Evolutionary conservation across 257 asterid genomes (phyloP).

Genomic region (Mitragyna speciosa): DNA sequence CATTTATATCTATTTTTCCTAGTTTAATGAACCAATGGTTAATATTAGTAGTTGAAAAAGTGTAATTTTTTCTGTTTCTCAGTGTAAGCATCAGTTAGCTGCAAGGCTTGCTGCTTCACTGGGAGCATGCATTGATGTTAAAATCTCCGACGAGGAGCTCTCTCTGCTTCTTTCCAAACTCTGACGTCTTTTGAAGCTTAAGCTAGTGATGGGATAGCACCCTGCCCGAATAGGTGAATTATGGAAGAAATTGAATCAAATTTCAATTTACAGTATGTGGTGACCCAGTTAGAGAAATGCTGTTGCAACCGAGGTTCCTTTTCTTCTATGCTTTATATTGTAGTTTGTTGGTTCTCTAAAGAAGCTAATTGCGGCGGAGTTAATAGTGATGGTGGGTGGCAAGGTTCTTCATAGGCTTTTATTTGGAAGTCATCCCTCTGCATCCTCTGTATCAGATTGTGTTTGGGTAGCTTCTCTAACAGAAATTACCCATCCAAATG

Average conservation of each 20-base stretch:
- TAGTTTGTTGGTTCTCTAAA: background rate
- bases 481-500: too few species aligned
- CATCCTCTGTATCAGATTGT: too few species aligned
- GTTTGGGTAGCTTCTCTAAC: too few species aligned
- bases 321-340: background rate
- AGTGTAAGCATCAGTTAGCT: slow-evolving; percentile 98
- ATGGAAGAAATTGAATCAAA: background rate
- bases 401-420: background rate
- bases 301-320: background rate
- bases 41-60: background rate
- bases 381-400: background rate
- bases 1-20: background rate
- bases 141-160: slow-evolving; percentile 77
- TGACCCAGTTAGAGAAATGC: background rate
- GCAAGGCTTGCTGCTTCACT: slow-evolving; percentile 80
- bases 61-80: slow-evolving; percentile 14
- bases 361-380: background rate
- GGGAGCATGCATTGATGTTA: slow-evolving; percentile 53
- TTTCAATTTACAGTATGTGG: background rate
- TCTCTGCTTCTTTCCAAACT: slow-evolving; percentile 65
- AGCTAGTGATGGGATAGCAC: background rate
- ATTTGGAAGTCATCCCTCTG: background rate
- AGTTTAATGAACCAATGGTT: background rate
- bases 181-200: slow-evolving; percentile 18
- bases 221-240: background rate